Evolutionary conservation across 2,329 filamentous ascomycete species (phyloP), one percentile per base, ranked within the genome.

Genomic region (Fusarium neocosmosporiellum): DNA sequence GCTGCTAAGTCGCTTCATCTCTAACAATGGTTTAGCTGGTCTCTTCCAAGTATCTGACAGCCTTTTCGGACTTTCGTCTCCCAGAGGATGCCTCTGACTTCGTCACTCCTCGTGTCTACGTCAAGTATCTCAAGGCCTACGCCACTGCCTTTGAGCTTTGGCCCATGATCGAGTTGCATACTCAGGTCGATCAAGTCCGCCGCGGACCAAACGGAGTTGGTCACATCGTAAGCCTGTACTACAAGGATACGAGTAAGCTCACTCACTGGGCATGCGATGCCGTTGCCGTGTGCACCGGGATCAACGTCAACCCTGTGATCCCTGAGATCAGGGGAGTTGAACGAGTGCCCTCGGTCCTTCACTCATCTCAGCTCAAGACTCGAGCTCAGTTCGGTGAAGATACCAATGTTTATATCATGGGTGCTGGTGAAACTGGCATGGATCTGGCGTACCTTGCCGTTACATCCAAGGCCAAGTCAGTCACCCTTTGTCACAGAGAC

Each of bases 41-140:
- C 1, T 86, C 84, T 2, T 87, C 85, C 4, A 86, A 86, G 68
- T 85, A 86, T 48, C 79, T 88, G 10, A 88, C 86, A 0, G 78
- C 83, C 20, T 88, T 88, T 69, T 88, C 86, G 1, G 86, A 88
- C 70, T 86, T 85, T 66, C 82, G 86, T 1, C 80, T 84, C 7
- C 78, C 83, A 2, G 58, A 78, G 2, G 80, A 84, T 11, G 81
- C 81, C 1, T 82, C 85, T 9, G 85, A 87, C 67, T 87, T 87
- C 65, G 70, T 86, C 9, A 81, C 81, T 3, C 80, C 83, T 0
- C 69, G 78, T 9, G 73, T 76, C 2, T 87, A 86, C 66, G 79
- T 84, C 18, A 59, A 78, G 14, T 87, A 88, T 63, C 83, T 88
- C 11, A 77, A 81, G 7, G 76, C 74, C 24, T 87, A 87, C 53